These are phyloP conservation scores for Cladobotryum mycophilum DNA, from an alignment of 2,329 filamentous ascomycete species.

Conservation along the genomic window DNA sequence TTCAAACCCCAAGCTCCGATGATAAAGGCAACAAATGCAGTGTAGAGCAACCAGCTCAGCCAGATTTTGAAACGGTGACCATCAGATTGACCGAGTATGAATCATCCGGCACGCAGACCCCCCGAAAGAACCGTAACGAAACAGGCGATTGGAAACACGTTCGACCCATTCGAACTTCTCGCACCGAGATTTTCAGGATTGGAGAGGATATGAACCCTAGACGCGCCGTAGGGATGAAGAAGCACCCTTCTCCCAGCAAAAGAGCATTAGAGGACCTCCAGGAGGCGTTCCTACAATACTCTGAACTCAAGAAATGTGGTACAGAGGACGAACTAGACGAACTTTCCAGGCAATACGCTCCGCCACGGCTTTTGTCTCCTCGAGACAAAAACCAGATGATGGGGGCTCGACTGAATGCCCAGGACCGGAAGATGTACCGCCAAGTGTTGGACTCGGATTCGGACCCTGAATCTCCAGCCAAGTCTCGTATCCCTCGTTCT, in stretches of 20 bases:
- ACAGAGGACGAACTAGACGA: conserved; percentile 24
- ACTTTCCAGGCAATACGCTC: conserved; percentile 18
- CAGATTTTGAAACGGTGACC: conserved; percentile 4
- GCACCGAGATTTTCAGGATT: too few relatives aligned
- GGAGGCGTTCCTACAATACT: conserved; percentile 28
- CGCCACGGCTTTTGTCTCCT: conserved; percentile 14
- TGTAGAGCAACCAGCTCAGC: background rate
- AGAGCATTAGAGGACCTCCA: conserved; percentile 33
- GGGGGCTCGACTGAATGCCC: conserved; percentile 7
- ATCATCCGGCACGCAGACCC: conserved; percentile 2
- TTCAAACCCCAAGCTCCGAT: conserved; percentile 9
- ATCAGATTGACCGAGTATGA: conserved; percentile 7
- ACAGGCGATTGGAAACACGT: background rate
- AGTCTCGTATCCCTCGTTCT: conserved; percentile 8
- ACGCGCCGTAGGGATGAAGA: conserved; percentile 24
- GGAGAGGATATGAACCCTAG: background rate
- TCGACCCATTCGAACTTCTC: background rate
- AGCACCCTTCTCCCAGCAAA: conserved; percentile 41
- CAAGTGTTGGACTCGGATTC: conserved; percentile 2
- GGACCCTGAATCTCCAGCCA: conserved; percentile 6
- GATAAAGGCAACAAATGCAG: background rate
- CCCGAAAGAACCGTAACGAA: background rate
- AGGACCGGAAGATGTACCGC: background rate
- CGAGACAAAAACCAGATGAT: conserved; percentile 26
- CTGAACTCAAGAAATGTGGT: conserved; percentile 15